Conservation (phyloP, 768 basidiomycete species). For the Kwoniella heveanensis region DNA sequence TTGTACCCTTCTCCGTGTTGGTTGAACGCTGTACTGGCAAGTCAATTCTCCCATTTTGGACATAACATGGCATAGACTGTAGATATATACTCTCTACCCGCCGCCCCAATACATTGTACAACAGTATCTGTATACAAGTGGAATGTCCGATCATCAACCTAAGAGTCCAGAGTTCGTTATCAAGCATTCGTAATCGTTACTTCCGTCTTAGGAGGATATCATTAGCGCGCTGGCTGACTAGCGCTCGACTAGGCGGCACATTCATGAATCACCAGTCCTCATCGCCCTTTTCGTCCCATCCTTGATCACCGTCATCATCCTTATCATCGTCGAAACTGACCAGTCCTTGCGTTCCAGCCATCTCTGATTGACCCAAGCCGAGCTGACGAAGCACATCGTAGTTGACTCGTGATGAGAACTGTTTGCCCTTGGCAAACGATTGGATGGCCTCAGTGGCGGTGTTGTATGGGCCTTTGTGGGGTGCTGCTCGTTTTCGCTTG, state of each 20-base stretch:
- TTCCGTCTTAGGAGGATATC: too few species aligned
- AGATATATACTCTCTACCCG: too few species aligned
- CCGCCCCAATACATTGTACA: neutral
- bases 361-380: conserved; percentile 10
- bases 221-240: too few species aligned
- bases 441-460: conserved; percentile 39
- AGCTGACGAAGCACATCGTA: conserved; percentile 34
- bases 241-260: too few species aligned
- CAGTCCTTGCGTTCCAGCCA: conserved; percentile 18
- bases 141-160: neutral
- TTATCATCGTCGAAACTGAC: conserved; percentile 31
- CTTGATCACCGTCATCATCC: conserved; percentile 24
- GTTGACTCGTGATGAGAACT: conserved; percentile 46
- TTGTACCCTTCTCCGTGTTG: too few species aligned
- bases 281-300: conserved; percentile 20
- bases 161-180: too few species aligned
- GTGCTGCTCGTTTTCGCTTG: conserved; percentile 36
- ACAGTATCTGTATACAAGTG: neutral
- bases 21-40: too few species aligned
- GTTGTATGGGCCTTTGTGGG: conserved; percentile 37
- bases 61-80: neutral
- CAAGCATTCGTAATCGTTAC: too few species aligned
- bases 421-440: conserved; percentile 35
- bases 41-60: too few species aligned
- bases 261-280: neutral